Evolutionary conservation across 2,329 filamentous ascomycete genomes (phyloP).

Genomic region (Fusarium sp.): DNA sequence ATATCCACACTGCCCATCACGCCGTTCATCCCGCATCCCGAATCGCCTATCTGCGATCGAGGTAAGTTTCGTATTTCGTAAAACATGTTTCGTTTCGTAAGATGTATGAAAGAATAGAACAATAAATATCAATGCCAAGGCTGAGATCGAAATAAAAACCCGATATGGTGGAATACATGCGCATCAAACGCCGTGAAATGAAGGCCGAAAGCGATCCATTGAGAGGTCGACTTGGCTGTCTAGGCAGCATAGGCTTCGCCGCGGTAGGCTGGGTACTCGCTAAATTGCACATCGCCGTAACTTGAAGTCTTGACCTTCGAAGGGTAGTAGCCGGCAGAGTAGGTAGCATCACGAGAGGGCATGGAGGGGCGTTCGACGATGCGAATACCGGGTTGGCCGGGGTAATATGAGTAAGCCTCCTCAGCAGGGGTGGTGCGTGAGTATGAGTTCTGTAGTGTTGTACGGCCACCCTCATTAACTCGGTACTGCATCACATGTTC

Average conservation of each 20-base stretch:
- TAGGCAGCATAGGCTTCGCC: slow-evolving; percentile 37
- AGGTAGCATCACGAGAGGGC: slow-evolving; percentile 44
- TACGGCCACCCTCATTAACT: slow-evolving; percentile 39
- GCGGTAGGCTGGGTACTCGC: slow-evolving; percentile 39
- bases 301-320: slow-evolving; percentile 48
- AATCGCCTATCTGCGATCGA: slow-evolving; percentile 35
- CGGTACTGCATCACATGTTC: slow-evolving; percentile 43
- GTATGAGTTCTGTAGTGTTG: slow-evolving; percentile 42
- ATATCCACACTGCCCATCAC: slow-evolving; percentile 29
- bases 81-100: slow-evolving; percentile 46
- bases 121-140: slow-evolving; percentile 29
- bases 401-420: slow-evolving; percentile 37
- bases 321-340: slow-evolving; percentile 40
- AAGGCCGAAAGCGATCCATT: slow-evolving; percentile 19
- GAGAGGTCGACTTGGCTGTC: background rate
- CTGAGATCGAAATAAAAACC: slow-evolving; percentile 24
- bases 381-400: slow-evolving; percentile 24
- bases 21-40: slow-evolving; percentile 41
- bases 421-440: slow-evolving; percentile 41
- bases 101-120: slow-evolving; percentile 38
- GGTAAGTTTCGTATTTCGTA: slow-evolving; percentile 45
- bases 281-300: slow-evolving; percentile 46
- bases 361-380: slow-evolving; percentile 44
- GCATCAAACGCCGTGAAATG: slow-evolving; percentile 41
- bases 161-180: slow-evolving; percentile 39